Evolutionary conservation across 108 stramenopile genomes (phyloP).

Genomic region (Pseudonitzschia delicatissima): DNA sequence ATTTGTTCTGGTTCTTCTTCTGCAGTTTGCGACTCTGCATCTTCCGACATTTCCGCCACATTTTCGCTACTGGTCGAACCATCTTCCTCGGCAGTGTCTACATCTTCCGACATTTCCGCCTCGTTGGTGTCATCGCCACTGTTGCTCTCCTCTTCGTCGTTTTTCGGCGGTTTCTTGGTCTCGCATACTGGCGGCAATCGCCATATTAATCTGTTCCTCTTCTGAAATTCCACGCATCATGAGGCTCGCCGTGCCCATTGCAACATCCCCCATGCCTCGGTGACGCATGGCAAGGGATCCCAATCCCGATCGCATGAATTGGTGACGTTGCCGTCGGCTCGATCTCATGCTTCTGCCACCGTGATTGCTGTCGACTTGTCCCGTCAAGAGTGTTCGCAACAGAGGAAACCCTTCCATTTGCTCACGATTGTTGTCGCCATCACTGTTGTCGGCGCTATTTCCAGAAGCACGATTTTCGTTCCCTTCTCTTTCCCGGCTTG

Average conservation of each 20-base stretch:
- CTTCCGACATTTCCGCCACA: neutral
- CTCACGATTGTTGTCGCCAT: conserved; percentile 12
- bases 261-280: conserved; percentile 2
- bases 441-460: neutral
- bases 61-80: neutral
- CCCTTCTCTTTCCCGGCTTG: conserved; percentile 39
- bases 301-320: neutral
- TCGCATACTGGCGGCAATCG: conserved; percentile 77
- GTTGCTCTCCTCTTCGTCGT: neutral
- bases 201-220: conserved; percentile 82
- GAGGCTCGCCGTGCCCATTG: conserved; percentile 45
- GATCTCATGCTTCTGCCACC: neutral
- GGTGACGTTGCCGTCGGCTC: conserved; percentile 1
- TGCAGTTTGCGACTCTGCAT: neutral
- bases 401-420: conserved; percentile 40
- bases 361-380: neutral
- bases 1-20: neutral
- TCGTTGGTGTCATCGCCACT: neutral
- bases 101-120: no score
- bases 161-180: conserved; percentile 26
- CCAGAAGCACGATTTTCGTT: neutral
- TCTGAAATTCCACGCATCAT: conserved; percentile 71
- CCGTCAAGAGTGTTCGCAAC: conserved; percentile 21
- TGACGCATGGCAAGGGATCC: neutral
- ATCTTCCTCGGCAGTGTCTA: neutral